phyloP scores from a whole-genome alignment of 2,329 filamentous ascomycete genomes.

The Epicoccum sorghinum region DNA sequence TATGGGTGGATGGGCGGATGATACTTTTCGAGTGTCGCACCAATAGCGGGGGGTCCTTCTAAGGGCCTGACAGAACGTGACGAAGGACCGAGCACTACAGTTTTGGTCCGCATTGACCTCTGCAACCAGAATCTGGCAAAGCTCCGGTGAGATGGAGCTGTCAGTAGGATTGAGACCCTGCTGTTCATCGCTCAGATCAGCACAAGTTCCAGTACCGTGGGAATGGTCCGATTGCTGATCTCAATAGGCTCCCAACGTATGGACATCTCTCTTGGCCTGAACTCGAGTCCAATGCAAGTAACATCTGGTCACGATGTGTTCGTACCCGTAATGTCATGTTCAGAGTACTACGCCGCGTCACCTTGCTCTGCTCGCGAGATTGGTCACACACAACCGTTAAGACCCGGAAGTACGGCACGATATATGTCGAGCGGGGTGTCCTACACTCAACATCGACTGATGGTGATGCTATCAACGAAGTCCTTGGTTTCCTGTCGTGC shows the following conservation, averaged over 20 bases:
- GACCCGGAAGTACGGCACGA: conserved; percentile 11
- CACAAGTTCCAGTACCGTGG: conserved; percentile 5
- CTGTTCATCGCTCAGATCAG: not conserved
- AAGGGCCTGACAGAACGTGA: conserved; percentile 19
- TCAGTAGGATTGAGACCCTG: not conserved
- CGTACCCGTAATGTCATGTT: not conserved
- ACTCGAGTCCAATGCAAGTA: not conserved
- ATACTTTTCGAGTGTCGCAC: conserved; percentile 15
- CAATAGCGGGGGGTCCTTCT: conserved; percentile 11
- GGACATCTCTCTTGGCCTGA: not conserved
- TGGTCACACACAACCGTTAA: conserved; percentile 18
- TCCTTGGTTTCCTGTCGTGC: conserved; percentile 11
- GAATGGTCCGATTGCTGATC: not conserved
- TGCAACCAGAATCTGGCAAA: not conserved
- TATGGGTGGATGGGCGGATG: conserved; percentile 11
- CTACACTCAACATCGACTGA: conserved; percentile 15
- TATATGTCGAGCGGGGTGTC: conserved; percentile 17
- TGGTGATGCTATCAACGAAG: conserved; percentile 6
- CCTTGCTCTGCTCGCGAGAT: conserved; percentile 11
- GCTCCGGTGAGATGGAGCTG: not conserved
- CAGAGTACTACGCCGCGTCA: conserved; percentile 18
- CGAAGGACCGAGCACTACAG: conserved; percentile 1
- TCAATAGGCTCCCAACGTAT: not conserved
- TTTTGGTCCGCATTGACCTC: not conserved
- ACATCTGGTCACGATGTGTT: not conserved